Conservation (phyloP, 2,329 filamentous ascomycete species). For the Penicillium sp. region DNA sequence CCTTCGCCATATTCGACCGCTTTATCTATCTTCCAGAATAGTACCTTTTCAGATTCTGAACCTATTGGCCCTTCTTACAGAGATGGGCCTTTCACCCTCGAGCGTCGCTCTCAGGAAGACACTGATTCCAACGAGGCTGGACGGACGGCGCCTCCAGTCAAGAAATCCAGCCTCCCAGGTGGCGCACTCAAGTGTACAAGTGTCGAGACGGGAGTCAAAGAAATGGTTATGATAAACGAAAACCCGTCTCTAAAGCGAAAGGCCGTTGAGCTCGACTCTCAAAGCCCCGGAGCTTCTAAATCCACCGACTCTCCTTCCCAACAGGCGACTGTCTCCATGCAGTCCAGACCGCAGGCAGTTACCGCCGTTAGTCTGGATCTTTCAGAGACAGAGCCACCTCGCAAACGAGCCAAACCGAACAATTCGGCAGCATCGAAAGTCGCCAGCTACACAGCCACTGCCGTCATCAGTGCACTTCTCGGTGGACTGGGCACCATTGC, state of each 20-base stretch:
- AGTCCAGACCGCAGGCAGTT: conserved; percentile 7
- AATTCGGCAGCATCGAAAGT: conserved; percentile 19
- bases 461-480: conserved; percentile 37
- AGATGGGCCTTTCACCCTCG: conserved; percentile 11
- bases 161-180: too few relatives aligned
- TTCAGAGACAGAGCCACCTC: conserved; percentile 17
- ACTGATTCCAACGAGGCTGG: not conserved
- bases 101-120: not conserved
- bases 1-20: not conserved
- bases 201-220: too few relatives aligned
- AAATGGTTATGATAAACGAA: not conserved
- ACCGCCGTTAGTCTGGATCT: conserved; percentile 13
- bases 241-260: conserved; percentile 28
- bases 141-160: not conserved
- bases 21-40: not conserved
- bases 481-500: conserved; percentile 41
- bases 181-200: too few relatives aligned
- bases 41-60: not conserved
- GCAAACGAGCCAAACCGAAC: conserved; percentile 27
- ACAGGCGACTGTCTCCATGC: conserved; percentile 8
- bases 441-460: conserved; percentile 37
- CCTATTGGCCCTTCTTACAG: not conserved
- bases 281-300: conserved; percentile 26
- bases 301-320: conserved; percentile 12
- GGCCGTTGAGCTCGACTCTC: conserved; percentile 26